These are phyloP conservation scores for Ophiostoma tasmaniense DNA, from an alignment of 2,329 filamentous ascomycete species.

Conservation along the genomic window DNA sequence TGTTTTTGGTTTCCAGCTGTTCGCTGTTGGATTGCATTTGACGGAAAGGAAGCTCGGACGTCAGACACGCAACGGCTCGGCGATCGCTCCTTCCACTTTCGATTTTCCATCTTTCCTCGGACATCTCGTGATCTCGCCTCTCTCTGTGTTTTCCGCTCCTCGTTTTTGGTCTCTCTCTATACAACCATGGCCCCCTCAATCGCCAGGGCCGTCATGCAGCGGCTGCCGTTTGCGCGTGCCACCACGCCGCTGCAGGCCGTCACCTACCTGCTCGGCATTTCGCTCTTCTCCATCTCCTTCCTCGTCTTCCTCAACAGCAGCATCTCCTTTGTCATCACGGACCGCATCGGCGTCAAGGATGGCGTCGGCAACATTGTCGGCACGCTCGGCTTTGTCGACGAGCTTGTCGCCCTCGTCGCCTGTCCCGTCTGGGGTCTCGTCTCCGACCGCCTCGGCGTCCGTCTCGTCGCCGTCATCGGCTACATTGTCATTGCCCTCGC, in stretches of 20 bases:
- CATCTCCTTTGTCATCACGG: conserved; percentile 76
- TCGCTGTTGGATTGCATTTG: too few species aligned
- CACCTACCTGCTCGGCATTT: conserved; percentile 73
- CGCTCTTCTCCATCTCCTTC: conserved; percentile 80
- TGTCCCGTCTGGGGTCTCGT: conserved; percentile 73
- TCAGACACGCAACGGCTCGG: background rate
- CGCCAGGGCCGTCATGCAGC: conserved; percentile 30
- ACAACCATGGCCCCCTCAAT: conserved; percentile 10
- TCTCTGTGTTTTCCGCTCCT: background rate
- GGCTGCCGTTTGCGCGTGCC: conserved; percentile 50
- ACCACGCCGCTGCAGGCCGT: conserved; percentile 55
- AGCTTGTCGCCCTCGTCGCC: conserved; percentile 70
- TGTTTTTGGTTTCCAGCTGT: background rate
- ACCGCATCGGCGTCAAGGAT: conserved; percentile 65
- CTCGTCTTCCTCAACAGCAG: conserved; percentile 83
- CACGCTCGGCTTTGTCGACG: conserved; percentile 76
- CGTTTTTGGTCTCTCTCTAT: background rate
- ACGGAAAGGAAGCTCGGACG: background rate
- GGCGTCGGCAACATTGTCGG: conserved; percentile 73
- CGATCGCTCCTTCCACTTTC: conserved; percentile 8
- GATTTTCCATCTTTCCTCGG: background rate
- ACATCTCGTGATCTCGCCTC: background rate
- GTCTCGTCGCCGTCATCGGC: conserved; percentile 64
- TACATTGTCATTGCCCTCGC: conserved; percentile 74
- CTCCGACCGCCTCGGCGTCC: conserved; percentile 68